Evolutionary conservation across 352 stramenopile species (phyloP), one percentile per base, ranked within the genome.

Genomic region (Globisporangium orthogonon): DNA sequence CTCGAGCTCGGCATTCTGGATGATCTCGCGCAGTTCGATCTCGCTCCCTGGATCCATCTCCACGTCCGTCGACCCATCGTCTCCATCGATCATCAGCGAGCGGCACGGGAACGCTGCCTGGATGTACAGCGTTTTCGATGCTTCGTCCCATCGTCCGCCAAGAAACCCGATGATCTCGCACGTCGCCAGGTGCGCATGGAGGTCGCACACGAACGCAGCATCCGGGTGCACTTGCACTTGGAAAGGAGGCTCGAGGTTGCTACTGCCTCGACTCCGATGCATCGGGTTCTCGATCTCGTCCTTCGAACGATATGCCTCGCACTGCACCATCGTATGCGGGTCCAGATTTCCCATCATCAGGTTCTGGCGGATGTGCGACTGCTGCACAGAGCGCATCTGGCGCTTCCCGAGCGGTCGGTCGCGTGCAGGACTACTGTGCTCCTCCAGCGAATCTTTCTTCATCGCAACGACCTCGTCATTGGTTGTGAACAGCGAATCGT

Each of bases 111-210:
- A 98, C 7, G 94, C 89, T 18, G 87, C 88, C 73, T 97, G 89
- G 41, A 98, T 91, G 60, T 92, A 95, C 55, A 98, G 65, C 2
- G 70, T 95, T 50, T 91, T 90, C 15, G 72, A 83, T 5, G 30
- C 62, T 58, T 78, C 67, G 58, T 97, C 79, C 80, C 89, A 98
- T n/a, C 80, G 76, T 2, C 94, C 94, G 52, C 86, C 94, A 39
- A 98, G 63, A 53, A 98, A 96, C 0, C 94, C 94, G 55, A 98
- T 98, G 52, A 98, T 96, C 76, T 98, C 94, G 39, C 83, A 94
- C 17, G 87, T 92, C 14, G 87, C 89, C 49, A 98, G 71, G 57
- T 98, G 94, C 6, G 90, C 78, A 65, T 98, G 94, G 51, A 98
- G 63, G 60, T 98, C 94, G 54, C 86, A 90, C 7, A 98, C 71